Percentiles rank a stretch among this genome's conserved stretches.
Conservation (phyloP, 768 basidiomycete genomes). For the Tremella mesenterica region DNA sequence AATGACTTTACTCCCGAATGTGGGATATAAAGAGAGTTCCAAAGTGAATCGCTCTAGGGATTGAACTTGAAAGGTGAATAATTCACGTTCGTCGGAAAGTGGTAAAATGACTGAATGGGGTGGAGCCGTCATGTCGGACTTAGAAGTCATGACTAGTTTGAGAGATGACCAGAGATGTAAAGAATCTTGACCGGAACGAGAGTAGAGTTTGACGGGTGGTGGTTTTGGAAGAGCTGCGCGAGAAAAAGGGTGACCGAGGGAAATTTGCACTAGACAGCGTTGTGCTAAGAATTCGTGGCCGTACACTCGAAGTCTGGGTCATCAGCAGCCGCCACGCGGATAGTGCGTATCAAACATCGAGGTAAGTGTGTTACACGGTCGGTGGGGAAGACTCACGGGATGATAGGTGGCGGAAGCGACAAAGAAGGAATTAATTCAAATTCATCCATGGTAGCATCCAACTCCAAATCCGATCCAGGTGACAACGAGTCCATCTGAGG, state of each 20-base stretch:
- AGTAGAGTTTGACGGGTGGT: conserved; percentile 52
- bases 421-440: conserved; percentile 87
- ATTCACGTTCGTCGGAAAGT: conserved; percentile 57
- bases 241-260: conserved; percentile 61
- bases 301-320: conserved; percentile 64
- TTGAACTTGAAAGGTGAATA: conserved; percentile 79
- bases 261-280: conserved; percentile 73
- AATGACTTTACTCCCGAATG: conserved; percentile 93
- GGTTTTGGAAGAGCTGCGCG: conserved; percentile 37
- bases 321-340: conserved; percentile 4
- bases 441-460: conserved; percentile 54
- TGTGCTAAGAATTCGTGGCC: conserved; percentile 80
- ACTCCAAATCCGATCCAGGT: conserved; percentile 41
- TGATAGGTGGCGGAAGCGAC: conserved; percentile 94
- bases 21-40: conserved; percentile 92
- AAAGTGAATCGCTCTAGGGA: conserved; percentile 63
- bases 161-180: conserved; percentile 57
- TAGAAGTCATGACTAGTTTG: conserved; percentile 90
- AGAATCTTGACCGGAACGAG: conserved; percentile 36
- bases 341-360: not conserved
- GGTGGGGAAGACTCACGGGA: conserved; percentile 70
- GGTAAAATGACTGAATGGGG: conserved; percentile 87
- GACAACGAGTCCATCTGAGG: conserved; percentile 35
- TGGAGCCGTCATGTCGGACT: conserved; percentile 69
- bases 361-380: too few relatives aligned